Base-by-base conservation (phyloP, 2,329 filamentous ascomycete genomes). In the Endocalyx cinctus region DNA sequence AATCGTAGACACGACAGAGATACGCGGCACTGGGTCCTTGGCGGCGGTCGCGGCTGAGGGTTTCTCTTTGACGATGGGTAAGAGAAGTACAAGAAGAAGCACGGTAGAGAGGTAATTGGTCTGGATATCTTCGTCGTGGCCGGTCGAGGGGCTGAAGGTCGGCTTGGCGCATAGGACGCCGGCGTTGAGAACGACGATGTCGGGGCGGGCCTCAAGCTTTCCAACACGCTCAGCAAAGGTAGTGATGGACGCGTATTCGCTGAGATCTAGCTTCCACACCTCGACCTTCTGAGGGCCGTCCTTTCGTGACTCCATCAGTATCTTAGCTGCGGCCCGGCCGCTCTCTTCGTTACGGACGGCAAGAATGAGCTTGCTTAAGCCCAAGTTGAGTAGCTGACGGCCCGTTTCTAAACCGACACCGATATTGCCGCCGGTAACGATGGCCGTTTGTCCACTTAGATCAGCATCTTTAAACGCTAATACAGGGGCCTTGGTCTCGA, bases 31-130 rank as follows among this genome's bases (percentile, higher is more conserved):
- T n/a, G n/a, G n/a, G n/a, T n/a, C n/a, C 13, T 38, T 30, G 17
- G 25, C 43, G 26, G 45, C 28, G 8, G 27, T 10, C 8, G 10
- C 8, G 13, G 10, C 33, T 17, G 15, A 28, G 4, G 35, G 36
- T 27, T 36, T 63, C 6, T 62, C 52, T 34, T 64, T 62, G 2
- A 75, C 51, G 19, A 65, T 62, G 0, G 69, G 71, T 1, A 76
- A 46, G 4, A 75, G 35, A 0, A 72, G 51, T 1, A 72, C 46
- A 0, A 59, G 60, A 1, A 77, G 54, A 1, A 77, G 50, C 6
- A 69, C 59, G 0, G 69, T 75, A 14, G 59, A 66, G 35, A 77
- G 57, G n/a, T 72, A 70, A 39, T 77, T 77, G 27, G 69, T 62
- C 0, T 70, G 71, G 26, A 77, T 47, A 4, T 57, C 63, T 18